These are phyloP conservation scores for Trametopsis cervina DNA, from an alignment of 768 basidiomycete genomes.

Conservation along the genomic window DNA sequence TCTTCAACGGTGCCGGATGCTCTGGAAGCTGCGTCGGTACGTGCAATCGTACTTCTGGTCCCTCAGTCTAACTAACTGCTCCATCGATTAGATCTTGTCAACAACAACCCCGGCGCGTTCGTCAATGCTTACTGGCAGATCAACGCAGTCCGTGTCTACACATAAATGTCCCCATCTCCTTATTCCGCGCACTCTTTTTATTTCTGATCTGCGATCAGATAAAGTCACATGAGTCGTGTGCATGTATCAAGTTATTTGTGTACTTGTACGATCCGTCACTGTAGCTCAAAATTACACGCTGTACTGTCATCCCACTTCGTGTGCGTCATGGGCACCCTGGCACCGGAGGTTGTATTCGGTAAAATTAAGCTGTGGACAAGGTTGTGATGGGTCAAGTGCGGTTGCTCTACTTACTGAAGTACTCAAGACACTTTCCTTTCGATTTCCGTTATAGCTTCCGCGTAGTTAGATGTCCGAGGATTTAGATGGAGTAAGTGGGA, in stretches of 20 bases:
- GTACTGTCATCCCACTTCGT: neutral
- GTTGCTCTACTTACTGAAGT: too few relatives aligned
- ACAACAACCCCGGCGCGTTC: slow-evolving; percentile 63
- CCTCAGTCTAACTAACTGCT: neutral
- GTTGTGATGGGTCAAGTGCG: too few relatives aligned
- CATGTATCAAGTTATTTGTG: neutral
- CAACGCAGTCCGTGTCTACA: slow-evolving; percentile 47
- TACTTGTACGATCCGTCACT: neutral
- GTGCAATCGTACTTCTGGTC: slow-evolving; percentile 19
- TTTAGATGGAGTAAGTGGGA: too few relatives aligned
- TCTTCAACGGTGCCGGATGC: slow-evolving; percentile 42
- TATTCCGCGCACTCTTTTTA: too few relatives aligned
- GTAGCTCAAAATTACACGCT: neutral
- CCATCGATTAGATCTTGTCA: slow-evolving; percentile 43
- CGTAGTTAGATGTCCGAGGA: too few relatives aligned
- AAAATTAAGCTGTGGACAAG: too few relatives aligned
- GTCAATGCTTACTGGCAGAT: slow-evolving; percentile 67
- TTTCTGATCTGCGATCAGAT: too few relatives aligned
- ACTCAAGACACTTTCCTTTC: too few relatives aligned
- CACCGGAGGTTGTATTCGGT: too few relatives aligned
- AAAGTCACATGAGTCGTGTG: too few relatives aligned
- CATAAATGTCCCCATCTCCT: neutral
- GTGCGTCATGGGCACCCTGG: too few relatives aligned
- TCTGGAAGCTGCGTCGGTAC: slow-evolving; percentile 46
- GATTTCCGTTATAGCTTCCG: too few relatives aligned